Base-by-base conservation (phyloP, 176 grass and related monocot species). In the Ampelocalamus luodianensis region DNA sequence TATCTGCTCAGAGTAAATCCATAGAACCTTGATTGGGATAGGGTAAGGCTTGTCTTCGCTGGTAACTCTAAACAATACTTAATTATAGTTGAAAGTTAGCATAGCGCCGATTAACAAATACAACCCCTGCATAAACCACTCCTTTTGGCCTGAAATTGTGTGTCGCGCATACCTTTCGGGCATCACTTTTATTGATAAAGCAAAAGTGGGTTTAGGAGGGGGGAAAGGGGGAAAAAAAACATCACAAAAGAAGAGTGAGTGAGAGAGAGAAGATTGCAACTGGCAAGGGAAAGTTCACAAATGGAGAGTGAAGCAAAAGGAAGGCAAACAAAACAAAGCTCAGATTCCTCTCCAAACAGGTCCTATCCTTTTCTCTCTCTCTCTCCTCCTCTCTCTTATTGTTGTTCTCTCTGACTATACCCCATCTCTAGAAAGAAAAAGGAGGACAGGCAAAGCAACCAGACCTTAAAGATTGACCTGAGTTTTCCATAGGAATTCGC, bases 281-380 rank as follows among this genome's bases (percentile, higher is more conserved):
- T n/a, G n/a, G n/a, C n/a, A 81, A 63, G 71, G 71, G 62, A 80
- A 90, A 85, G 60, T 74, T 85, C 48, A 86, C 55, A 77, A 77
- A 71, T 43, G 39, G 77, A 86, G 64, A 81, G 88, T 81, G 65
- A 82, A 82, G 36, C 32, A 76, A 90, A 90, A 86, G 78, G 72
- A 90, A 90, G 71, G 45, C 76, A 88, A 78, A 86, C 82, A 91
- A 90, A 88, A 92, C 61, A 94, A 92, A 82, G 72, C 79, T 38
- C 50, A 94, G 92, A 80, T 90, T 88, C 86, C 87, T 75, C 73
- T 88, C 69, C 74, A 80, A 88, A 79, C 82, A 90, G 53, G 81
- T 37, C 81, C 49, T 45, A 46, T 73, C 53, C 27, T 80, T 79
- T 65, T 27, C 4, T 22, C 14, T 65, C 56, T 70, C 71, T n/a